A percentile compares a stretch with the other conserved stretches of the same genome.
These are phyloP conservation scores for Copromyces sp. DNA, from an alignment of 495 filamentous ascomycete species.

Conservation along the genomic window DNA sequence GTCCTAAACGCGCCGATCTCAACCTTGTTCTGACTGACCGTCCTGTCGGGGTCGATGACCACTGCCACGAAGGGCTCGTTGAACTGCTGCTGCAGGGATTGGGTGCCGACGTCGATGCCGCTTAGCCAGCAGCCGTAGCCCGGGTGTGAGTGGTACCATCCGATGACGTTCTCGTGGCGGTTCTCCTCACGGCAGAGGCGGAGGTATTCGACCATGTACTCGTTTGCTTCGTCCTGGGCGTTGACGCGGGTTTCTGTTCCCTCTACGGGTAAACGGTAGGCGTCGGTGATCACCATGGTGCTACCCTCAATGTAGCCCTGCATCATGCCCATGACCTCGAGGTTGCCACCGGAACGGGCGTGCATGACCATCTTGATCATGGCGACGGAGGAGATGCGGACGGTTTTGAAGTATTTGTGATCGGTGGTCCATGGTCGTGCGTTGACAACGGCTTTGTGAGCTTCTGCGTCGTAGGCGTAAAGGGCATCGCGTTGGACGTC, in stretches of 20 bases:
- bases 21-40: slow-evolving; percentile 87
- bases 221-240: slow-evolving; percentile 87
- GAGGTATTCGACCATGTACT: slow-evolving; percentile 88
- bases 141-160: slow-evolving; percentile 98
- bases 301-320: slow-evolving; percentile 80
- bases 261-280: slow-evolving; percentile 89
- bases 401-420: slow-evolving; percentile 81
- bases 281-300: slow-evolving; percentile 88
- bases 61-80: slow-evolving; percentile 90
- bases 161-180: slow-evolving; percentile 82
- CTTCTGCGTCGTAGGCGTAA: slow-evolving; percentile 63
- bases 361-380: slow-evolving; percentile 99
- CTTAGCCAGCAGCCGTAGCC: slow-evolving; percentile 98
- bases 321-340: slow-evolving; percentile 99
- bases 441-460: slow-evolving; percentile 50
- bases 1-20: slow-evolving; percentile 97
- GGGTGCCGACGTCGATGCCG: slow-evolving; percentile 89
- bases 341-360: slow-evolving; percentile 77
- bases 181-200: slow-evolving; percentile 61
- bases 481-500: slow-evolving; percentile 83
- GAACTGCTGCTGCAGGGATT: slow-evolving; percentile 70
- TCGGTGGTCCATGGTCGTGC: slow-evolving; percentile 71
- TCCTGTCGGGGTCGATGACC: slow-evolving; percentile 95
- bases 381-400: slow-evolving; percentile 87
- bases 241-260: slow-evolving; percentile 98